phyloP scores from a whole-genome alignment of 805 yeast species.

The Zygoascus bituminiphila region DNA sequence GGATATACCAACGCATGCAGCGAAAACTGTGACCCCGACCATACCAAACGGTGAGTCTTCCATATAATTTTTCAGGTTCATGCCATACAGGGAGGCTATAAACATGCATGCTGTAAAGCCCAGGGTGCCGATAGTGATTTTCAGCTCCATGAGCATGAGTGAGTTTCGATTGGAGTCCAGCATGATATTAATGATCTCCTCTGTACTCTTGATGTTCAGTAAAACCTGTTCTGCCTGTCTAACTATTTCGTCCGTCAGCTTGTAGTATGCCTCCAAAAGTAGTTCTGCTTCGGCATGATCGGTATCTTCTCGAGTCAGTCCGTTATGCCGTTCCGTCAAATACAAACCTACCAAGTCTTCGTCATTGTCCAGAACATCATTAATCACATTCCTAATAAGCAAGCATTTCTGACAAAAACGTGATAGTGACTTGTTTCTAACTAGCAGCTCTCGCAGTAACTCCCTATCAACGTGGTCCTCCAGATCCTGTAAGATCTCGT shows the following conservation, averaged over 20 bases:
- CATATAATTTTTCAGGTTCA: slow-evolving; percentile 88
- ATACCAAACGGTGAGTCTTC: slow-evolving; percentile 77
- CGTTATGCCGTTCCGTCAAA: slow-evolving; percentile 40
- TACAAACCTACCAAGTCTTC: slow-evolving; percentile 80
- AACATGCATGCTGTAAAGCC: slow-evolving; percentile 81
- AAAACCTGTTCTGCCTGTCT: slow-evolving; percentile 81
- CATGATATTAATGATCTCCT: slow-evolving; percentile 86
- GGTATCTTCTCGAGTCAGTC: slow-evolving; percentile 33
- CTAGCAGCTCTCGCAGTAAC: slow-evolving; percentile 61
- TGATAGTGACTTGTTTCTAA: slow-evolving; percentile 61
- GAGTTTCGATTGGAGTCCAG: slow-evolving; percentile 87
- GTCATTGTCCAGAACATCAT: slow-evolving; percentile 77
- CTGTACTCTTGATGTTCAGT: slow-evolving; percentile 81
- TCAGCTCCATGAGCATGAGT: slow-evolving; percentile 76
- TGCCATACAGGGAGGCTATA: slow-evolving; percentile 86
- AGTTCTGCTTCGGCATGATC: slow-evolving; percentile 67
- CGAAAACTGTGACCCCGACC: slow-evolving; percentile 36
- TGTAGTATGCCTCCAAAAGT: slow-evolving; percentile 79
- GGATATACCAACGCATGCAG: slow-evolving; percentile 19
- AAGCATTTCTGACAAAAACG: slow-evolving; percentile 67
- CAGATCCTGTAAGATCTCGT: slow-evolving; percentile 54
- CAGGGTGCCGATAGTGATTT: slow-evolving; percentile 72
- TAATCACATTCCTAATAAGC: slow-evolving; percentile 72
- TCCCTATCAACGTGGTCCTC: slow-evolving; percentile 77
- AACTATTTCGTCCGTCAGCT: slow-evolving; percentile 87